Conservation (phyloP, 192 early-diverging fungal species). For the Podila epigama region DNA sequence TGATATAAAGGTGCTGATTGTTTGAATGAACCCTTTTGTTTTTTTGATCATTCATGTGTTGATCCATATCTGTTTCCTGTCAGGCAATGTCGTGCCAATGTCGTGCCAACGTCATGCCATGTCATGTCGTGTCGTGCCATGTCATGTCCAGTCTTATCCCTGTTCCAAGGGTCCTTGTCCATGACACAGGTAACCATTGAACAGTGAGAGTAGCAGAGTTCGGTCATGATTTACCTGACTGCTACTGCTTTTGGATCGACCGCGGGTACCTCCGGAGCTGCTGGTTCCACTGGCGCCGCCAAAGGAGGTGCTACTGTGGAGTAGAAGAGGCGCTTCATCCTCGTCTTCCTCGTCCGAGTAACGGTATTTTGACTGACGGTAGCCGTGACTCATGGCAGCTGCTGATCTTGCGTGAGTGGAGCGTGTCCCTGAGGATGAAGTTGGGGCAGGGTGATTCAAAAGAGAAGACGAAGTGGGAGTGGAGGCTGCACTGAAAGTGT, state of each 20-base stretch:
- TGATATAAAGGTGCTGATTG: no score
- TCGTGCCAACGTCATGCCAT: no score
- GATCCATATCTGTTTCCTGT: no score
- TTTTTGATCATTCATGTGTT: no score
- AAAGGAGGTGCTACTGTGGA: constrained; percentile 42
- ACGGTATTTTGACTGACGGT: constrained; percentile 33
- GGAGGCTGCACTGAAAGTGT: constrained; percentile 1
- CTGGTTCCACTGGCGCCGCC: constrained; percentile 12
- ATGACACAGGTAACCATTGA: no score
- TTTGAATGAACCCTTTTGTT: no score
- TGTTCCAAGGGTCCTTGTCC: no score
- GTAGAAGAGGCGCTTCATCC: constrained; percentile 32
- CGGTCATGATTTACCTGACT: constrained; percentile 11
- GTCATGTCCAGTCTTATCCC: no score
- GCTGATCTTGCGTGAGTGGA: background rate
- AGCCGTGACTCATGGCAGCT: constrained; percentile 13
- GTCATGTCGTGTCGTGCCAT: no score
- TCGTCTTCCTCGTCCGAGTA: constrained; percentile 44
- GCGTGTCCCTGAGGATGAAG: background rate
- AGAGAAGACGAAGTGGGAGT: background rate
- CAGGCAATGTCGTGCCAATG: no score
- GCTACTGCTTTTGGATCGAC: constrained; percentile 5
- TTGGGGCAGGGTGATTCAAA: background rate
- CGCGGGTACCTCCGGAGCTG: constrained; percentile 19
- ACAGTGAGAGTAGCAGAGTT: background rate